phyloP scores from a whole-genome alignment of 176 grass and related monocot species.

The Puya raimondii region DNA sequence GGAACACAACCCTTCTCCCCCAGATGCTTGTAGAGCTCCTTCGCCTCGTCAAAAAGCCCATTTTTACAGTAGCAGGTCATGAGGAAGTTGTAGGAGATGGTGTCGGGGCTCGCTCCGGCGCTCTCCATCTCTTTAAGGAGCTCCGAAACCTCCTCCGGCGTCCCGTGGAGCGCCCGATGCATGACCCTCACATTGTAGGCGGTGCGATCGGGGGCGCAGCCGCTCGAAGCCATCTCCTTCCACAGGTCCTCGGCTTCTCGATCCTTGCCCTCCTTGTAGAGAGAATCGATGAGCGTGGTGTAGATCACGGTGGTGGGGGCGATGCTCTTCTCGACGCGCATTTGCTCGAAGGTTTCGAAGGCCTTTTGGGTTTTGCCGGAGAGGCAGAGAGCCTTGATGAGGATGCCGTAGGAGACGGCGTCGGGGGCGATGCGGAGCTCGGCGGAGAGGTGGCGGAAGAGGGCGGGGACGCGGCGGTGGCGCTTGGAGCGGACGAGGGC shows the following conservation, averaged over 20 bases:
- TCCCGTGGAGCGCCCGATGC: slow-evolving; percentile 16
- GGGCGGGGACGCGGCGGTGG: slow-evolving; percentile 26
- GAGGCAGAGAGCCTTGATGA: slow-evolving; percentile 50
- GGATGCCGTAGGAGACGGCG: slow-evolving; percentile 44
- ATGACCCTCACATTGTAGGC: slow-evolving; percentile 58
- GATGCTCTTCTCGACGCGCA: slow-evolving; percentile 39
- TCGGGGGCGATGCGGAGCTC: slow-evolving; percentile 53
- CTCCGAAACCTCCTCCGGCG: slow-evolving; percentile 30
- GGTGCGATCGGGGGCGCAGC: slow-evolving; percentile 30
- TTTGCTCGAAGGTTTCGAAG: slow-evolving; percentile 33
- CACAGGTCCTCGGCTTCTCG: slow-evolving; percentile 49
- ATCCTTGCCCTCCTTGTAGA: slow-evolving; percentile 38
- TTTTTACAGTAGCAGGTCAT: slow-evolving; percentile 45
- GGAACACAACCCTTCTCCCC: slow-evolving; percentile 35
- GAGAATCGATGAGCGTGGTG: slow-evolving; percentile 47
- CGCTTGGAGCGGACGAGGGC: slow-evolving; percentile 41
- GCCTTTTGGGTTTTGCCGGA: slow-evolving; percentile 30
- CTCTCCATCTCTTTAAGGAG: slow-evolving; percentile 52
- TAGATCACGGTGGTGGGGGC: slow-evolving; percentile 43
- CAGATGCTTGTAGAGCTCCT: slow-evolving; percentile 34
- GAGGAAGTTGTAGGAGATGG: slow-evolving; percentile 64
- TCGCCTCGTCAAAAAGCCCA: slow-evolving; percentile 40
- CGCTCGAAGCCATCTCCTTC: slow-evolving; percentile 58
- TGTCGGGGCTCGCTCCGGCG: slow-evolving; percentile 38
- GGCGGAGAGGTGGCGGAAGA: slow-evolving; percentile 49